Base-by-base conservation (phyloP, 2,329 filamentous ascomycete genomes). In the Diaporthe australafricana region DNA sequence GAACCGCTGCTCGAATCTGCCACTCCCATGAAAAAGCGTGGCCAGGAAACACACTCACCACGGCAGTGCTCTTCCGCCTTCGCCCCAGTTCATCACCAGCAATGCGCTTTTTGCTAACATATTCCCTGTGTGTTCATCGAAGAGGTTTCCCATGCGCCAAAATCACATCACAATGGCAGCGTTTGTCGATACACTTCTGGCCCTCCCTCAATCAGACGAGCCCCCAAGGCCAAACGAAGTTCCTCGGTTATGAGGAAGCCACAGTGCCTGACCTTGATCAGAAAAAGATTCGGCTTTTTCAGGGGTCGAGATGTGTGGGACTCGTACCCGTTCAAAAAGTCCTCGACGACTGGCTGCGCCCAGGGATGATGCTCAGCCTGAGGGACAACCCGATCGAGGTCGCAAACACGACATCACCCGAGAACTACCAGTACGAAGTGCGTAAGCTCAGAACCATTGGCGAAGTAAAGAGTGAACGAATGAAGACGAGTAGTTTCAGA, bases 391-490 rank as follows among this genome's bases (percentile, higher is more conserved):
- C 42, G 20, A 0, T 17, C 12, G 48, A 35, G 42, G n/a, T n/a
- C n/a, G 4, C 1, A 25, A n/a, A 3, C 20, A 9, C n/a, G 0
- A 5, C 22, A 20, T 5, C n/a, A 25, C 6, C 60, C 20, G 11
- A 20, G 60, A 20, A 7, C 42, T 63, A 63, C 42, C 42, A 63
- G 25, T 63, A 63, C 27, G 60, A 63, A 42, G 27, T 63, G 27
- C 60, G 27, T 20, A 2, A 5, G 20, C 27, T 63, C 17, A 6
- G 22, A 0, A 11, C 14, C 20, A 9, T 4, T 1, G 5, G 4
- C 5, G 7, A 5, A 17, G 1, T 4, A 1, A 22, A 11, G 3
- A 0, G 5, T 3, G 22, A 7, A n/a, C 5, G 20, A 17, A 12
- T 0, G 17, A 5, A 2, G 9, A 0, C 3, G 12, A 63, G 20